Evolutionary conservation across 164 flowering plant species (phyloP).

Genomic region (Akebia trifoliata): DNA sequence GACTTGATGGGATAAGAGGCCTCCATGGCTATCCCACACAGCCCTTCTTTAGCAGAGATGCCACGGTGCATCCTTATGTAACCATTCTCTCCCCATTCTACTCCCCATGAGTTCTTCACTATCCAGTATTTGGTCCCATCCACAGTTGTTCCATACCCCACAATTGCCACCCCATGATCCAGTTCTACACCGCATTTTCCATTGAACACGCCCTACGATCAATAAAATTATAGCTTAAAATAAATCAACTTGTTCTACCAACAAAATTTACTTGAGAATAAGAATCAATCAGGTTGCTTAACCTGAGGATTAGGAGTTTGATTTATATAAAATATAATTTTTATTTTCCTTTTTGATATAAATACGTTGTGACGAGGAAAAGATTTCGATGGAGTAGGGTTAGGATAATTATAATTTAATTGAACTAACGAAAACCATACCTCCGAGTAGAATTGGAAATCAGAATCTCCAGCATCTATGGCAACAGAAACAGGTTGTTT

Average conservation of each 20-base stretch:
- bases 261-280: too few species aligned
- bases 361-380: too few species aligned
- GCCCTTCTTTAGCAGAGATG: conserved; percentile 40
- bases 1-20: conserved; percentile 82
- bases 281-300: too few species aligned
- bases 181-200: conserved; percentile 67
- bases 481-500: conserved; percentile 75
- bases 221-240: background rate
- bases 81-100: conserved; percentile 87
- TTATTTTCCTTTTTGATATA: too few species aligned
- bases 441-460: conserved; percentile 78
- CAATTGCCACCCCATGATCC: conserved; percentile 77
- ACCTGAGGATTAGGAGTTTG: background rate
- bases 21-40: conserved; percentile 84
- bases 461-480: conserved; percentile 63
- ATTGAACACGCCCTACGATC: conserved; percentile 67
- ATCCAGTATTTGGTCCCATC: conserved; percentile 91
- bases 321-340: background rate
- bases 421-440: conserved; percentile 19
- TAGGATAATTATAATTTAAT: too few species aligned
- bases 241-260: background rate
- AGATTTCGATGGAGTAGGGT: too few species aligned
- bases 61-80: conserved; percentile 76
- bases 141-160: conserved; percentile 70
- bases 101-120: conserved; percentile 94